These are phyloP conservation scores for Gremmenia infestans DNA, from an alignment of 2,329 filamentous ascomycete genomes.

Conservation along the genomic window DNA sequence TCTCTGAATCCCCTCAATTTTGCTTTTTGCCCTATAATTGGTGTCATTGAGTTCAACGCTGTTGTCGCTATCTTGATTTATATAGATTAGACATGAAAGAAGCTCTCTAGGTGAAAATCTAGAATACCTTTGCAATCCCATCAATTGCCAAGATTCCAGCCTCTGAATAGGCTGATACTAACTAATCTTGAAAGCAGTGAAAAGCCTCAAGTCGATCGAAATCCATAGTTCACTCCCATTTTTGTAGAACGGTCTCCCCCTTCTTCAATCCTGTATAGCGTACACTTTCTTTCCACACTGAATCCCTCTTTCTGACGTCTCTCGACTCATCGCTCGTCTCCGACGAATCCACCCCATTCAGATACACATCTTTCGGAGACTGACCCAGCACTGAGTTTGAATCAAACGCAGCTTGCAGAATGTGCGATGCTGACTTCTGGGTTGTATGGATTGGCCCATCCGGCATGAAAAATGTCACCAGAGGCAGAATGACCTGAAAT, in stretches of 20 bases:
- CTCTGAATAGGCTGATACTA: no score
- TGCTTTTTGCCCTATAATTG: no score
- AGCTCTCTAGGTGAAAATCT: no score
- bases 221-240: conserved; percentile 20
- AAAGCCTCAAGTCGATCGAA: neutral
- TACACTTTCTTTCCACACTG: conserved; percentile 32
- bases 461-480: conserved; percentile 27
- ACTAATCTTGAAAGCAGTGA: no score
- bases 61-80: no score
- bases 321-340: conserved; percentile 30
- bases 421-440: conserved; percentile 33
- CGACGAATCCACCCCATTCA: conserved; percentile 32
- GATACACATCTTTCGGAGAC: conserved; percentile 31
- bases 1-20: no score
- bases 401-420: conserved; percentile 31
- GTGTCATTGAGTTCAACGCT: no score
- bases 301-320: conserved; percentile 29
- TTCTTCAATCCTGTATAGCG: conserved; percentile 24
- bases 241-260: conserved; percentile 28
- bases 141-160: no score
- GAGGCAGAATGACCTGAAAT: conserved; percentile 21
- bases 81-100: no score
- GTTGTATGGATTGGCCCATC: conserved; percentile 31
- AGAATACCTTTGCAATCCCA: no score
- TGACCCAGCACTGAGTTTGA: conserved; percentile 20